A percentile compares a stretch with the other conserved stretches of the same genome.
Evolutionary conservation across 2,329 filamentous ascomycete genomes (phyloP).

Genomic region (Pochonia chlamydosporia): DNA sequence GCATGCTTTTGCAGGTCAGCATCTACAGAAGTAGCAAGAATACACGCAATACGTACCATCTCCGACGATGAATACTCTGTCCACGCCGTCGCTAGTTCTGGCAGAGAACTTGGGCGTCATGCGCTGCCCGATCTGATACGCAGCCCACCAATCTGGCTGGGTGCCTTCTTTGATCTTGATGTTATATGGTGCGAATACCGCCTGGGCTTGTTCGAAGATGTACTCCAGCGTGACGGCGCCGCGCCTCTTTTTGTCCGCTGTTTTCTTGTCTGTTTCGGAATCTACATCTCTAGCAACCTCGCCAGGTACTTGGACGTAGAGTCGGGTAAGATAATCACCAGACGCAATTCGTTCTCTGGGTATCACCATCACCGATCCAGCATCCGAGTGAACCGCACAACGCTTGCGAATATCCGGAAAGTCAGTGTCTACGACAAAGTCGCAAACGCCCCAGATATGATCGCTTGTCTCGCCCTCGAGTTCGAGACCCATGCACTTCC

Average conservation of each 20-base stretch:
- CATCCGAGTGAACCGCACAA: slow-evolving; percentile 1
- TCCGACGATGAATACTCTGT: not conserved
- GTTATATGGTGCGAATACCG: slow-evolving; percentile 36
- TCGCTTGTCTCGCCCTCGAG: not conserved
- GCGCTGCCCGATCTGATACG: not conserved
- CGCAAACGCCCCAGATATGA: not conserved
- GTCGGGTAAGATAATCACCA: slow-evolving; percentile 13
- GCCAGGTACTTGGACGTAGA: slow-evolving; percentile 15
- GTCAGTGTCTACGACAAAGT: not conserved
- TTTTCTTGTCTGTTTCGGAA: slow-evolving; percentile 1
- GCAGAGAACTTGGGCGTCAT: not conserved
- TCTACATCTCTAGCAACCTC: slow-evolving; percentile 3
- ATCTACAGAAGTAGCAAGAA: too few relatives aligned
- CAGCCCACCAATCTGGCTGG: slow-evolving; percentile 11
- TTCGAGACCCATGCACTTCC: not conserved
- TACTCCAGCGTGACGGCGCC: slow-evolving; percentile 34
- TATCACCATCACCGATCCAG: slow-evolving; percentile 20
- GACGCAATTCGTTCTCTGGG: slow-evolving; percentile 16
- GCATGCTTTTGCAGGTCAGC: not conserved
- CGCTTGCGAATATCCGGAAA: slow-evolving; percentile 1
- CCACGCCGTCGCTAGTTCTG: not conserved
- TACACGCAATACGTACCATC: too few relatives aligned
- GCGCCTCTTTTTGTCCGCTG: not conserved
- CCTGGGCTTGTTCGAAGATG: slow-evolving; percentile 47
- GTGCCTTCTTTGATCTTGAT: slow-evolving; percentile 28